Evolutionary conservation across 1,139 yeast genomes (phyloP).

Genomic region (Zygoascus sp.): DNA sequence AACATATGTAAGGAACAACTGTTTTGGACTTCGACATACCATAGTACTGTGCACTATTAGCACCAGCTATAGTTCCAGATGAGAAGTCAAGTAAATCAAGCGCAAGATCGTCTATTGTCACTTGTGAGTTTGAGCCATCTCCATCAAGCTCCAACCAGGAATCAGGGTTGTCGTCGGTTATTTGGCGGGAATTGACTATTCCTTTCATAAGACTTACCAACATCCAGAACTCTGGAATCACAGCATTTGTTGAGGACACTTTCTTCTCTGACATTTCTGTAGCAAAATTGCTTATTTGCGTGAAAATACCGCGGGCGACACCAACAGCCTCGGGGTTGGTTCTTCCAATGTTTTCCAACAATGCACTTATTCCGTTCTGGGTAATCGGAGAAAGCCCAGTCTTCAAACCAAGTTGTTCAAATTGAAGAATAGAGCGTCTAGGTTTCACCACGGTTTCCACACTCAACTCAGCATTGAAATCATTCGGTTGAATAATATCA

Average conservation of each 20-base stretch:
- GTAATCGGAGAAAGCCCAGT: background rate
- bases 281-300: background rate
- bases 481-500: background rate
- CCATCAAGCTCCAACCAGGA: slow-evolving; percentile 1
- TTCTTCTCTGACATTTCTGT: background rate
- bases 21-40: slow-evolving; percentile 9
- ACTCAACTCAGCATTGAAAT: background rate
- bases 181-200: slow-evolving; percentile 7
- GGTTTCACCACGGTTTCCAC: background rate
- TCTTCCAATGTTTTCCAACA: slow-evolving; percentile 6
- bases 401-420: slow-evolving; percentile 7
- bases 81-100: slow-evolving; percentile 22
- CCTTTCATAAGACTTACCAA: slow-evolving; percentile 5
- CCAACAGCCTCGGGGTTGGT: background rate
- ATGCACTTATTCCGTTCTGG: slow-evolving; percentile 2
- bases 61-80: slow-evolving; percentile 15
- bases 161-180: background rate
- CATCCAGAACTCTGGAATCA: slow-evolving; percentile 11
- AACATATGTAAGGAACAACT: slow-evolving; percentile 13
- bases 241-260: background rate
- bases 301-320: background rate
- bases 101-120: slow-evolving; percentile 12
- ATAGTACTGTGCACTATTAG: slow-evolving; percentile 6
- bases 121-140: background rate
- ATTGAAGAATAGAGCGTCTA: background rate